A percentile compares a stretch with the other conserved stretches of the same genome.
These are phyloP conservation scores for Dendrobium catenatum DNA, from an alignment of 106 monocot genomes.

Conservation along the genomic window DNA sequence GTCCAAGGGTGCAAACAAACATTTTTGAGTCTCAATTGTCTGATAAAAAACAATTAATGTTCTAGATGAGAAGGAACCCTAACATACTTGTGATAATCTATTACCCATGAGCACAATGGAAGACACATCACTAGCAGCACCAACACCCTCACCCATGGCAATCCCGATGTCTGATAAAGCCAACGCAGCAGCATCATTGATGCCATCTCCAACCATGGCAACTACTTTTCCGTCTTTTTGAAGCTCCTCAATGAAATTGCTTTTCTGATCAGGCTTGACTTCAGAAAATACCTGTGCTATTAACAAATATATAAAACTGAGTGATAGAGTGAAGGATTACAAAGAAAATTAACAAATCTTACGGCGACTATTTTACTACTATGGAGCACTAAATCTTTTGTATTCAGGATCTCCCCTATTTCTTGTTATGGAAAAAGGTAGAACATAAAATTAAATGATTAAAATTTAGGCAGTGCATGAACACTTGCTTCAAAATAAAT, in stretches of 20 bases:
- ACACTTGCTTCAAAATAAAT: not conserved
- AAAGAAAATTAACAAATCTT: not conserved
- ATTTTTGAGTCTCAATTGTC: not conserved
- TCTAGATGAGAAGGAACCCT: not conserved
- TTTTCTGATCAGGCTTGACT: constrained; percentile 89
- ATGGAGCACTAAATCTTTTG: not conserved
- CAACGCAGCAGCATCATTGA: constrained; percentile 98
- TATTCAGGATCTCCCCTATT: not conserved
- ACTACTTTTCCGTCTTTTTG: constrained; percentile 52
- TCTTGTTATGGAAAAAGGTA: not conserved
- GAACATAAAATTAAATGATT: not conserved
- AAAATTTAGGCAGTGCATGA: not conserved
- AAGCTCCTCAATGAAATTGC: constrained; percentile 69
- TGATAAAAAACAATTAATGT: not conserved
- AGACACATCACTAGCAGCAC: constrained; percentile 95
- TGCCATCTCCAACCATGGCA: constrained; percentile 98
- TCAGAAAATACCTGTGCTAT: constrained; percentile 60
- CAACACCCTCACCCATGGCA: constrained; percentile 96
- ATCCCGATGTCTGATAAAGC: constrained; percentile 87
- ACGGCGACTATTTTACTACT: not conserved
- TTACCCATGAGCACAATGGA: constrained; percentile 90
- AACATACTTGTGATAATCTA: constrained; percentile 77
- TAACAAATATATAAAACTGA: not conserved
- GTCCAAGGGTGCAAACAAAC: not conserved
- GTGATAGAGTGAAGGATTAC: not conserved